Evolutionary conservation across 192 early-diverging fungal species (phyloP), one percentile per base, ranked within the genome.

Genomic region (Spinellus fusiger): DNA sequence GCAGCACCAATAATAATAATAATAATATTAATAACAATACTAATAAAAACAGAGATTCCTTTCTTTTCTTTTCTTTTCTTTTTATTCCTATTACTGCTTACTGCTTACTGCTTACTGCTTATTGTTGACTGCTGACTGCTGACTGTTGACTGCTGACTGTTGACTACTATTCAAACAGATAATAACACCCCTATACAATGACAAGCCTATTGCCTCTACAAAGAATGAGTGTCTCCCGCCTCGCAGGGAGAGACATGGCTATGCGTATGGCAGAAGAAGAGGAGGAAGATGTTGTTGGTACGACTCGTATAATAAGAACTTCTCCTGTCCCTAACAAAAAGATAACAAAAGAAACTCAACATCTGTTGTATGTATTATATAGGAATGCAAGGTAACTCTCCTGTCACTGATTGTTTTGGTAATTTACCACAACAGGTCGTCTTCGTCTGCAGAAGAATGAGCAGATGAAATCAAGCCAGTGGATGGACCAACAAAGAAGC

Each of bases 401-500:
- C n/a, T n/a, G n/a, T n/a, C n/a, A n/a, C n/a, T n/a, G n/a, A n/a
- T n/a, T n/a, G n/a, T n/a, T n/a, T n/a, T n/a, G n/a, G n/a, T n/a
- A 49, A 31, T 53, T 18, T 9, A 1, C 18, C 25, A 52, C 32
- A 46, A 22, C 37, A 56, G 77, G 73, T 34, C 75, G 75, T 48
- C 75, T 77, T 55, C 62, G 75, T 40, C 62, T 79, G 49, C 71
- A 75, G 73, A 77, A 49, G 73, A 65, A 28, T 65, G 69, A 49
- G 52, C 61, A 31, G 59, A 60, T 35, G 31, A 49, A 20, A 72
- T 64, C 13, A 74, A 73, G 80, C 28, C 76, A 76, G 56, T 96
- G 92, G 94, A 91, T 93, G 80, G 96, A 99, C 69, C 64, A 86
- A 28, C 88, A 93, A 73, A 77, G 98, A 51, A 83, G 82, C 46